A percentile compares a stretch with the other conserved stretches of the same genome.
phyloP scores from a whole-genome alignment of 805 yeast species.

The Yarrowia sp. region DNA sequence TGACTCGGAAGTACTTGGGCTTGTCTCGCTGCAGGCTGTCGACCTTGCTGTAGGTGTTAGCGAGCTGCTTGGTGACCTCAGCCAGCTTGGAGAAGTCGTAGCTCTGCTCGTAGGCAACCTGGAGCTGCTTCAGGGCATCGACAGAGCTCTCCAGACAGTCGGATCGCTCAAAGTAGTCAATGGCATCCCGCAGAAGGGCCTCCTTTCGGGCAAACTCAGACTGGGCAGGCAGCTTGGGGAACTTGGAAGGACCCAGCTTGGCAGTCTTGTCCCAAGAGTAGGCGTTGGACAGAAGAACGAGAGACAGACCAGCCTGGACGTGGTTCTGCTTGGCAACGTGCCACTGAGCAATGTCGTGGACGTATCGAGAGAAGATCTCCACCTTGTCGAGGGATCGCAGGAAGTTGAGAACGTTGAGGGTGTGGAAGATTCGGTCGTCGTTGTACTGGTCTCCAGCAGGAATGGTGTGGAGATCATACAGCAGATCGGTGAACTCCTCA shows the following conservation, averaged over 20 bases:
- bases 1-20: constrained; percentile 79
- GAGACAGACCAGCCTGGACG: constrained; percentile 83
- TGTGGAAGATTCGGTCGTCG: constrained; percentile 83
- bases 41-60: constrained; percentile 69
- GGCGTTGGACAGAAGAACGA: constrained; percentile 78
- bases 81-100: constrained; percentile 80
- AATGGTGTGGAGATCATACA: constrained; percentile 71
- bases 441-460: constrained; percentile 85
- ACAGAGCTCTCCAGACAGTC: constrained; percentile 80
- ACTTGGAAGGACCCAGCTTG: constrained; percentile 60
- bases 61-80: constrained; percentile 69
- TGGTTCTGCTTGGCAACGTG: constrained; percentile 65
- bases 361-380: constrained; percentile 78
- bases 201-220: constrained; percentile 83
- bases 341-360: constrained; percentile 73
- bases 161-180: constrained; percentile 72
- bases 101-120: constrained; percentile 74
- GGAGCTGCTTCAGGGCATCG: constrained; percentile 75
- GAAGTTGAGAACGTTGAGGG: constrained; percentile 75
- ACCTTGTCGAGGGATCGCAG: constrained; percentile 79
- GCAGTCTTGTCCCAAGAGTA: constrained; percentile 67
- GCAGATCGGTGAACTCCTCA: constrained; percentile 64
- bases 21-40: constrained; percentile 73
- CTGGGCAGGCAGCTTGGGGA: constrained; percentile 81
- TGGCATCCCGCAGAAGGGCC: constrained; percentile 70